Conservation (phyloP, 257 asterid species). For the Orobanche coerulescens region DNA sequence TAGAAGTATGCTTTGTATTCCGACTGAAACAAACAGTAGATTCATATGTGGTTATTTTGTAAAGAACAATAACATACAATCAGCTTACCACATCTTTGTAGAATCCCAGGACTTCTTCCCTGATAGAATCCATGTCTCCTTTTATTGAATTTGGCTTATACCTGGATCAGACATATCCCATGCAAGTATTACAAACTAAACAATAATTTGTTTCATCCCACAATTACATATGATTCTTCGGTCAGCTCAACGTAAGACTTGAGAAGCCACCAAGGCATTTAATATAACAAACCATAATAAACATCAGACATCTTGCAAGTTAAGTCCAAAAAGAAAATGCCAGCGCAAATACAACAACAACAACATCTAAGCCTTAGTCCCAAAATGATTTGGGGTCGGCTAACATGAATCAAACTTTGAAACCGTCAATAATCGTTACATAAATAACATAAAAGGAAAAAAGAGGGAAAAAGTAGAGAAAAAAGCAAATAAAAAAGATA, state of each 20-base stretch:
- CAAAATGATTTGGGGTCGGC: too few relatives aligned
- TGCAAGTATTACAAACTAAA: background rate
- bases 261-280: background rate
- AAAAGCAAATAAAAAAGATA: too few relatives aligned
- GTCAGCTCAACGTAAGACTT: background rate
- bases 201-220: background rate
- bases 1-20: background rate
- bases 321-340: background rate
- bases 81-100: conserved; percentile 47
- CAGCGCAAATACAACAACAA: too few relatives aligned
- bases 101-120: conserved; percentile 65
- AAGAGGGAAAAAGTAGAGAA: background rate
- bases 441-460: background rate
- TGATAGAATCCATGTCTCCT: conserved; percentile 91
- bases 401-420: too few relatives aligned
- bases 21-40: background rate
- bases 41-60: background rate
- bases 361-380: too few relatives aligned
- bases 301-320: background rate
- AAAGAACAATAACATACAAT: background rate
- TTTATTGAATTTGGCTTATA: conserved; percentile 74
- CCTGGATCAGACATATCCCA: conserved; percentile 36
- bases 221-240: background rate
- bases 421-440: too few relatives aligned
- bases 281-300: background rate